Evolutionary conservation across 1,139 yeast genomes (phyloP).

Genomic region (Yamadazyma triangularis): DNA sequence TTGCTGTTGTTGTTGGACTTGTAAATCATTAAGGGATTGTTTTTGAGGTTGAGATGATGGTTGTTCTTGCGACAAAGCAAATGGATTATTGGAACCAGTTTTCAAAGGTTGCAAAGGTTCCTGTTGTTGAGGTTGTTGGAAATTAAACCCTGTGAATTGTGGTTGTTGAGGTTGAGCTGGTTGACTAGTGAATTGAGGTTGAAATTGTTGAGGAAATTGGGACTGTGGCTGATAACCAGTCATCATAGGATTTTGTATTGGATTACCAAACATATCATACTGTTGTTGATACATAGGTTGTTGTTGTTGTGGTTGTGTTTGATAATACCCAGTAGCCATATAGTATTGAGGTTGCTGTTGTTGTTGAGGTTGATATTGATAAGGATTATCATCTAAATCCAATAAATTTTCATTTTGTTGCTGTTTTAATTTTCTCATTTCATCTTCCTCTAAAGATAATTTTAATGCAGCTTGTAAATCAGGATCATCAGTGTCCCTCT

Average conservation of each 20-base stretch:
- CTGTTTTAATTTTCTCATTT: constrained; percentile 53
- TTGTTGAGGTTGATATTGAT: constrained; percentile 18
- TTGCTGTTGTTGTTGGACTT: constrained; percentile 19
- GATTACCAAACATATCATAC: constrained; percentile 79
- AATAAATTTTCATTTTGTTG: constrained; percentile 48
- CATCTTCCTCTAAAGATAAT: constrained; percentile 86
- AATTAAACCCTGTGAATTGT: constrained; percentile 12
- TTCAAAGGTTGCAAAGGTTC: constrained; percentile 52
- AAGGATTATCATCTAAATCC: constrained; percentile 46
- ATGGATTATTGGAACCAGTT: constrained; percentile 90
- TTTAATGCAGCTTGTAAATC: constrained; percentile 79
- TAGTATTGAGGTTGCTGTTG: constrained; percentile 32
- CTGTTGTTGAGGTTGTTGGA: constrained; percentile 33
- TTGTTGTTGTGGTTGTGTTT: constrained; percentile 22
- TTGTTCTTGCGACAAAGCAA: constrained; percentile 49
- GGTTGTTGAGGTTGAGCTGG: constrained; percentile 24
- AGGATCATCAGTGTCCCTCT: constrained; percentile 52
- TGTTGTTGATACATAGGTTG: constrained; percentile 23
- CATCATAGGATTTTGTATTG: constrained; percentile 53
- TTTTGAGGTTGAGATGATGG: constrained; percentile 18
- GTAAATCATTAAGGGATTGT: constrained; percentile 18
- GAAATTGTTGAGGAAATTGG: constrained; percentile 23
- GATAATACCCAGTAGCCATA: constrained; percentile 19
- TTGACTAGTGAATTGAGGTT: too few relatives aligned
- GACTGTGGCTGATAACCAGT: constrained; percentile 41